phyloP scores from a whole-genome alignment of 2,329 filamentous ascomycete genomes.

The Colletotrichum theobromicola region DNA sequence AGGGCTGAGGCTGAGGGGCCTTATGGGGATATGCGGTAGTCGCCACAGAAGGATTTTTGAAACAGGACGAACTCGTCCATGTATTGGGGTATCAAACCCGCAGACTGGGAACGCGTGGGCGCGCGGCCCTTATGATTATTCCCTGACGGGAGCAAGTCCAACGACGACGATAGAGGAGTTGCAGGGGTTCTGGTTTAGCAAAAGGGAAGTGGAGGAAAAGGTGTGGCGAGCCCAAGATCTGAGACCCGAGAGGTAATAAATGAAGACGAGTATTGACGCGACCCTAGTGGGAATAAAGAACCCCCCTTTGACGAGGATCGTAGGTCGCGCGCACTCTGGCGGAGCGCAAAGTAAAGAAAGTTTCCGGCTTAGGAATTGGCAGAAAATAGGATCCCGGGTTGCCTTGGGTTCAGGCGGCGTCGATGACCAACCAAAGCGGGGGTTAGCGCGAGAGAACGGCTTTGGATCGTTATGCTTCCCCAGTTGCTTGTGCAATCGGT shows the following conservation, averaged over 20 bases:
- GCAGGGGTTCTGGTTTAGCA: not conserved
- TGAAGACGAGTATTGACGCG: not conserved
- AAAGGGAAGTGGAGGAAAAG: not conserved
- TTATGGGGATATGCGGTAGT: not conserved
- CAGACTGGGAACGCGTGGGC: constrained; percentile 5
- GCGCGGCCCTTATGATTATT: constrained; percentile 18
- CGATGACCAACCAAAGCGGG: constrained; percentile 15
- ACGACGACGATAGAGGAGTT: not conserved
- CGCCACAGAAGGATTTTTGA: not conserved
- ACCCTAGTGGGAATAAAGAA: constrained; percentile 3
- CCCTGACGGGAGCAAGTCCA: not conserved
- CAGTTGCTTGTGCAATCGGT: not conserved
- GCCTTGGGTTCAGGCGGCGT: not conserved
- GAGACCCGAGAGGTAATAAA: not conserved
- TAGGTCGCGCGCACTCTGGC: not conserved
- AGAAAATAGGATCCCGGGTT: constrained; percentile 1
- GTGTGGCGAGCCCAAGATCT: not conserved
- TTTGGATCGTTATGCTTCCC: constrained; percentile 9
- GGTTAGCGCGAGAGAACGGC: not conserved
- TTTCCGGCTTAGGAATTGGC: constrained; percentile 15
- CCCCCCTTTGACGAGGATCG: not conserved
- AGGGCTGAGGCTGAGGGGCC: constrained; percentile 8
- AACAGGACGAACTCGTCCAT: constrained; percentile 13
- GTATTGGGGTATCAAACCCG: constrained; percentile 1
- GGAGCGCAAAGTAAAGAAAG: not conserved